Evolutionary conservation across 257 asterid genomes (phyloP).

Genomic region (Fraxinus excelsior): DNA sequence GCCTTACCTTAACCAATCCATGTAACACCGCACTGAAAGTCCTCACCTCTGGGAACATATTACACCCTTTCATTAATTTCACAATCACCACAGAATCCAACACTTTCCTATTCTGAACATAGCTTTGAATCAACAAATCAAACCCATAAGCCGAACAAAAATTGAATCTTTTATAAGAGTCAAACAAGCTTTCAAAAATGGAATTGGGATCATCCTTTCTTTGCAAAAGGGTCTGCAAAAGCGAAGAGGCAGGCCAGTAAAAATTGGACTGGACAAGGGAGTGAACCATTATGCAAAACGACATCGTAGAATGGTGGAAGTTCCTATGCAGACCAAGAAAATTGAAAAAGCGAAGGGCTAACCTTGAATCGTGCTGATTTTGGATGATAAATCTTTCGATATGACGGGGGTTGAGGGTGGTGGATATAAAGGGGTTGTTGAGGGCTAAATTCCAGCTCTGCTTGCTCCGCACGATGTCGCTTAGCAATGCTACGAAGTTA

Average conservation of each 20-base stretch:
- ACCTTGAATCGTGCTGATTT: constrained; percentile 65
- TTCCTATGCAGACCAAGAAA: constrained; percentile 81
- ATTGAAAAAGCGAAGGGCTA: constrained; percentile 92
- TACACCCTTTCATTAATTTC: constrained; percentile 61
- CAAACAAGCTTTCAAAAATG: constrained; percentile 52
- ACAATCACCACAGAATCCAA: constrained; percentile 63
- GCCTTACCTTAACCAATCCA: constrained; percentile 63
- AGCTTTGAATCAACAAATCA: constrained; percentile 71
- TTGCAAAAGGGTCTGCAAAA: constrained; percentile 74
- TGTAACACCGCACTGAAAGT: constrained; percentile 69
- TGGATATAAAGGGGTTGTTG: constrained; percentile 44
- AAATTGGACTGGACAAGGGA: constrained; percentile 70
- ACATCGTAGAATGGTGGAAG: constrained; percentile 69
- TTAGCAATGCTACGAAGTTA: constrained; percentile 52
- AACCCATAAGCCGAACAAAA: constrained; percentile 65
- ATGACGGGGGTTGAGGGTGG: constrained; percentile 53
- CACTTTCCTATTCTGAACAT: constrained; percentile 58
- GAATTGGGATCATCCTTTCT: constrained; percentile 43
- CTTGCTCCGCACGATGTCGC: constrained; percentile 62
- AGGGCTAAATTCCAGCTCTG: constrained; percentile 68
- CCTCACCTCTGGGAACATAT: constrained; percentile 78
- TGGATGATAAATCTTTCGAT: constrained; percentile 61
- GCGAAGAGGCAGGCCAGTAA: constrained; percentile 92
- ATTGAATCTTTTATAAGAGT: constrained; percentile 46
- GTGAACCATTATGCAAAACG: constrained; percentile 81